Base-by-base conservation (phyloP, 129 eudicot species). In the Pseudognaphalium luteoalbum region DNA sequence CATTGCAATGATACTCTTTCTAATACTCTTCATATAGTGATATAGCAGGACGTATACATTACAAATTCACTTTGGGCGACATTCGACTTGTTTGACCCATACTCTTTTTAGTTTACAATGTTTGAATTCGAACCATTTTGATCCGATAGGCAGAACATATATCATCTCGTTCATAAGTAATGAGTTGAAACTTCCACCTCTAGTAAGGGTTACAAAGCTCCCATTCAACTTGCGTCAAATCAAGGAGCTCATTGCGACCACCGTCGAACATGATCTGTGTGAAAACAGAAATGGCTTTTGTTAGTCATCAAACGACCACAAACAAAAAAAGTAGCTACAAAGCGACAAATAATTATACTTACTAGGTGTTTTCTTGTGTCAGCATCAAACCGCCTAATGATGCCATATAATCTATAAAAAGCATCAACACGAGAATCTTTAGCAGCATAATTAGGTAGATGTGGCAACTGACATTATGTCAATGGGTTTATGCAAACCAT, bases 201-300 rank as follows among this genome's bases (percentile, higher is more conserved):
- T 42, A 69, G 17, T 82, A 83, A 33, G 25, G 74, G 79, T 66
- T 83, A 78, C 97, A 90, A 78, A 87, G 75, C 82, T 90, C 89
- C 97, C 97, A 93, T 8, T 88, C 92, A 75, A 88, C 92, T 85
- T 90, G 87, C 22, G 89, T 73, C 91, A 93, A 78, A 91, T 93
- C 96, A 71, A 93, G 85, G 56, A 81, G 86, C 83, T 90, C 92
- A 41, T 42, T 66, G 62, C 3, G 21, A 71, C 98, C 98, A 78
- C 85, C 89, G 78, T 93, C 97, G 68, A 83, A 93, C 97, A 93
- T 87, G 79, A 93, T 81, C 98, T 93, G 87, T 33, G 41, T 6
- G 30, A 75, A 74, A 69, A 78, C 69, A 66, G 6, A 35, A 44
- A 7, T 1, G 0, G 2, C 12, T 34, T 16, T 20, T 20, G 71